Percentiles rank a stretch among this genome's conserved stretches.
phyloP scores from a whole-genome alignment of 306 rosid species.

The Pachyrhizus erosus region DNA sequence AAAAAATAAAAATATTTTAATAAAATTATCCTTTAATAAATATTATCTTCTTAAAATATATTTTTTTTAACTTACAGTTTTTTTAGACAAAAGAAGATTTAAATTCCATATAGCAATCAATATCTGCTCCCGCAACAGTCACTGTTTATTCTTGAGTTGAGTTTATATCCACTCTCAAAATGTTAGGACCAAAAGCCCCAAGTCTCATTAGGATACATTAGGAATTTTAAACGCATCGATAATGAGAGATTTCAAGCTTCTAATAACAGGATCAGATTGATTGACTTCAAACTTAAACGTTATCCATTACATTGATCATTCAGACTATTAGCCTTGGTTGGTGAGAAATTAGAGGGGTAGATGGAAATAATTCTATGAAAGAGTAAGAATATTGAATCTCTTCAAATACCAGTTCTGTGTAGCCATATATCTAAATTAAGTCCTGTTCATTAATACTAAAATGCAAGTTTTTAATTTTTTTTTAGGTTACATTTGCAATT shows the following conservation, averaged over 20 bases:
- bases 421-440: background rate
- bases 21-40: no score
- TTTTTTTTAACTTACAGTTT: no score
- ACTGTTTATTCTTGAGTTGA: background rate
- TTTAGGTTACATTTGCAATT: background rate
- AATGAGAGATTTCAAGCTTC: constrained; percentile 2
- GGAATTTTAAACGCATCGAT: constrained; percentile 18
- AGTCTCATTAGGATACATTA: background rate
- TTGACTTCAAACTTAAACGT: background rate
- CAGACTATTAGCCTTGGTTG: background rate
- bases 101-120: background rate
- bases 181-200: constrained; percentile 3
- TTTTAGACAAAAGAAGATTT: no score
- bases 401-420: background rate
- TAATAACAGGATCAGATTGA: constrained; percentile 14
- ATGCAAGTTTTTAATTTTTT: background rate
- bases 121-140: background rate
- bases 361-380: background rate
- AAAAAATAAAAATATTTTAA: no score
- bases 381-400: background rate
- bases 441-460: background rate
- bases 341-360: no score
- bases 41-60: no score
- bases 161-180: background rate
- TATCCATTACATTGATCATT: constrained; percentile 18